These are phyloP conservation scores for Ophiosphaerella herpotricha DNA, from an alignment of 2,329 filamentous ascomycete genomes.

Conservation along the genomic window DNA sequence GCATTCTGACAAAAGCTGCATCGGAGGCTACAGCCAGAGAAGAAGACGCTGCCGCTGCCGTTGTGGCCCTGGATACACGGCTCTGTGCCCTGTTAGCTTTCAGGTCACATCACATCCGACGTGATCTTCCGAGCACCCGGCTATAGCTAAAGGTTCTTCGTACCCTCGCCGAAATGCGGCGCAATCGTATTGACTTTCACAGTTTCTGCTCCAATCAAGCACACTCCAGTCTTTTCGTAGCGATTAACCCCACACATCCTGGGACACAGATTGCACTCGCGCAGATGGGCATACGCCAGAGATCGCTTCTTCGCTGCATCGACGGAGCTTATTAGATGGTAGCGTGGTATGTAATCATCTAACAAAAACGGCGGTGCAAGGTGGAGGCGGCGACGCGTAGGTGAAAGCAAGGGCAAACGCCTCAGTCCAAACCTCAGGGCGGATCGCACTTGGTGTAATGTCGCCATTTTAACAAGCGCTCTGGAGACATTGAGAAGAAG, in stretches of 20 bases:
- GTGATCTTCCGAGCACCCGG: not conserved
- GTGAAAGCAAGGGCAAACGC: not conserved
- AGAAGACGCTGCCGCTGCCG: constrained; percentile 80
- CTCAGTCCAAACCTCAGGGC: constrained; percentile 5
- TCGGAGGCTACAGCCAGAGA: constrained; percentile 74
- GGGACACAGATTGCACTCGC: constrained; percentile 81
- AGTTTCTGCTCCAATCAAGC: constrained; percentile 72
- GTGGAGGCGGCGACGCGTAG: constrained; percentile 46
- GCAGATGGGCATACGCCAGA: constrained; percentile 72
- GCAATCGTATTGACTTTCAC: constrained; percentile 84
- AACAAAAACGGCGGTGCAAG: constrained; percentile 71
- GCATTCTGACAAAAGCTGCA: constrained; percentile 66
- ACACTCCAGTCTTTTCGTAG: constrained; percentile 78
- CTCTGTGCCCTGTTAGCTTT: constrained; percentile 51
- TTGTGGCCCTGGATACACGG: constrained; percentile 82
- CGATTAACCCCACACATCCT: constrained; percentile 78
- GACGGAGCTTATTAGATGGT: constrained; percentile 68
- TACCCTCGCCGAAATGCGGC: constrained; percentile 76
- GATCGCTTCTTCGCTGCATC: constrained; percentile 76
- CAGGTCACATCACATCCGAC: constrained; percentile 35
- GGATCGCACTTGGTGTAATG: constrained; percentile 18
- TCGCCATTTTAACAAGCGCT: constrained; percentile 11
- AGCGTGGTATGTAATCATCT: constrained; percentile 73
- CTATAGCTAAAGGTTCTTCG: not conserved
- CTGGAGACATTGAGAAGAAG: not conserved